Evolutionary conservation across 441 rosid genomes (phyloP), one percentile per base, ranked within the genome.

Genomic region (Metrosideros polymorpha): DNA sequence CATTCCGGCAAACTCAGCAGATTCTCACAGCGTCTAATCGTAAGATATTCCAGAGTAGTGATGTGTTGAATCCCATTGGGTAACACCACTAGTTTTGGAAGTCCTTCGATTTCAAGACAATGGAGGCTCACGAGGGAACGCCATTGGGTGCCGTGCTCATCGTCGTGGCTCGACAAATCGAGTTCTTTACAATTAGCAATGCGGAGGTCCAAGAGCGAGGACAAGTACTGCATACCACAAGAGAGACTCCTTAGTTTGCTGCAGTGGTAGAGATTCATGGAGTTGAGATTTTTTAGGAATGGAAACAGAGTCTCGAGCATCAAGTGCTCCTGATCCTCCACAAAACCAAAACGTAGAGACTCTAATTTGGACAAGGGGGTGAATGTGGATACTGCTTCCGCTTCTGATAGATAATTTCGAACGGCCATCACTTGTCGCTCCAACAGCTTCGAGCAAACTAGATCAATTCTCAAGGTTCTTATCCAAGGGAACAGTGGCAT

Each of bases 21-120:
- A 22, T 25, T 55, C 29, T 25, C 29, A 55, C 29, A 55, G 0
- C 0, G 9, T 4, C 0, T 9, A 25, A 55, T 10, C 2, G 3
- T 0, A 24, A 55, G 59, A 25, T 2, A 55, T 55, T 25, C 25
- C 27, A 25, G 12, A 5, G 59, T 25, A 6, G 2, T 25, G 59
- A 55, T 29, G 10, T 25, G 59, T 10, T 55, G 59, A 55, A 55
- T 55, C 29, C 59, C 59, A 4, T 55, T 4, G 10, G 29, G 59
- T 55, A 55, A 55, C 2, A 14, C 29, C 29, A 2, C 29, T 1
- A 25, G 14, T 9, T 55, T 9, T 14, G 27, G 29, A 55, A 55
- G 59, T 25, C 0, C 0, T 55, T 6, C 2, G 29, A 55, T 9
- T 25, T 2, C 9, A 25, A 55, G 13, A 55, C 12, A 29, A 4